Evolutionary conservation across 129 eudicot genomes (phyloP).

Genomic region (Centaurea solstitialis): DNA sequence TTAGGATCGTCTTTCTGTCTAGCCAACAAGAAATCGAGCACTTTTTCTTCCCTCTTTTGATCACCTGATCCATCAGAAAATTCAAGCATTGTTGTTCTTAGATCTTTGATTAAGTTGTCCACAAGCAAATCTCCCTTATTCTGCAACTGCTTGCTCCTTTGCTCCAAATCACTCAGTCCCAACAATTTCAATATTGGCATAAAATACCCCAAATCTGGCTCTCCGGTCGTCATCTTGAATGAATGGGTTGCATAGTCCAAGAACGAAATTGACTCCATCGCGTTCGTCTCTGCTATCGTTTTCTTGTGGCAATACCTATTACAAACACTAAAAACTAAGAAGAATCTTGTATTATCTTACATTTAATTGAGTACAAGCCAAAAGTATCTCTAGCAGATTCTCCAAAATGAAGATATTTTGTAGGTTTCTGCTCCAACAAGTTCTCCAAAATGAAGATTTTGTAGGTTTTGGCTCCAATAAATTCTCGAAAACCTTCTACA

Average conservation of each 20-base stretch:
- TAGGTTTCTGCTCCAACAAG: too few relatives aligned
- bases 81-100: not conserved
- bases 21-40: slow-evolving; percentile 50
- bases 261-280: slow-evolving; percentile 30
- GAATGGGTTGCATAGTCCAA: slow-evolving; percentile 35
- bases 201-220: slow-evolving; percentile 43
- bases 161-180: slow-evolving; percentile 37
- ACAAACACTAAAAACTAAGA: not conserved
- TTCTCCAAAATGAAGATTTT: too few relatives aligned
- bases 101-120: slow-evolving; percentile 41
- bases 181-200: slow-evolving; percentile 47
- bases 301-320: slow-evolving; percentile 10
- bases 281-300: not conserved
- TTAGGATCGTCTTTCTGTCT: slow-evolving; percentile 49
- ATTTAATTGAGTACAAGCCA: too few relatives aligned
- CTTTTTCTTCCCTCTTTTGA: slow-evolving; percentile 28
- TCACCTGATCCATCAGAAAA: slow-evolving; percentile 1
- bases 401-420: too few relatives aligned
- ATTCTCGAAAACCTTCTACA: too few relatives aligned
- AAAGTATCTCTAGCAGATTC: too few relatives aligned
- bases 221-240: slow-evolving; percentile 25
- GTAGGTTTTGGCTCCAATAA: too few relatives aligned
- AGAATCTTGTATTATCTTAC: not conserved
- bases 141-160: slow-evolving; percentile 33
- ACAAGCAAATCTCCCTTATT: slow-evolving; percentile 36